Base-by-base conservation (phyloP, 495 filamentous ascomycete species). In the Penicillium bovifimosum region DNA sequence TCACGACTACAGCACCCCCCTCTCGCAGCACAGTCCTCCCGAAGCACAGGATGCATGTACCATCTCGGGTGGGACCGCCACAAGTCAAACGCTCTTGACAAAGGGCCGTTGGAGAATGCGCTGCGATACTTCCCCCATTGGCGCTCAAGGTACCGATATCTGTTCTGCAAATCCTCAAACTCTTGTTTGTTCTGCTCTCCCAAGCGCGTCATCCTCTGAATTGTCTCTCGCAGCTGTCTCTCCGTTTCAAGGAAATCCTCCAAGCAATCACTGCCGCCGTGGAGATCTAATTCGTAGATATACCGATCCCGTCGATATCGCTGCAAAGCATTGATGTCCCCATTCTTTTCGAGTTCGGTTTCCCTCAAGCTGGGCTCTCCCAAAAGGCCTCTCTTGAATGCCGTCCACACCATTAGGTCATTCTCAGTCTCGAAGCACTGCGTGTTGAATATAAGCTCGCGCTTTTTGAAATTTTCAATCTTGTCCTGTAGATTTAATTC, bases 1-100 rank as follows among this genome's bases (percentile, higher is more conserved):
- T 35, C 52, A 29, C 52, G 43, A 6, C 35, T 36, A 48, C 52
- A 48, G 26, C 44, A 48, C 14, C 44, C 52, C 20, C 44, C 44
- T 27, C 41, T 41, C 2, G 18, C 8, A 36, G 52, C 38, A 16
- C 52, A 54, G 18, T 54, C 43, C 4, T 43, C 34, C 1, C 29
- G 11, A 11, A 53, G 51, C 8, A 24, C 20, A 2, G 27, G 42
- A 31, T 53, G 42, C 34, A 53, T 38, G 14, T 53, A 46, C 50
- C 50, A 53, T 33, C 20, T 45, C 6, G 50, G 50, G 27, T 40
- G 7, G 4, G 41, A 39, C 10, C 41, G 35, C 51, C 51, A 43
- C 4, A 43, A n/a, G 6, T 14, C 6, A 7, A 43, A 29, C 0
- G 26, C 41, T 43, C 41, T 26, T 7, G 0, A 2, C n/a, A 43